A percentile compares a stretch with the other conserved stretches of the same genome.
Evolutionary conservation across 192 early-diverging fungal genomes (phyloP).

Genomic region (Obelidium mucronatum): DNA sequence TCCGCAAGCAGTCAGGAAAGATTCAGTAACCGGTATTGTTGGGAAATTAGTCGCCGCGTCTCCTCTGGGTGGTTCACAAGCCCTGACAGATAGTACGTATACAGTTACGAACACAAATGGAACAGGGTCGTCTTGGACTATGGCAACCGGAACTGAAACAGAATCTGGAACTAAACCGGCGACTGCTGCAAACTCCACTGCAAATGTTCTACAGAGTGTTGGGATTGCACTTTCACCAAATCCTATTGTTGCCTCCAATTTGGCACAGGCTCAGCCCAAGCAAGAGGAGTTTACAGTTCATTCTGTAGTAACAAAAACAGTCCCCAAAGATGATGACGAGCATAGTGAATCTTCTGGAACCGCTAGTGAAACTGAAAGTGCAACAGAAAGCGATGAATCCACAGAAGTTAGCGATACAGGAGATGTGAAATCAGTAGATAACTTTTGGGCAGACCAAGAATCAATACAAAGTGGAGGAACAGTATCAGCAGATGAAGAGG

Average conservation of each 20-base stretch:
- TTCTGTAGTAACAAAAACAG: not conserved
- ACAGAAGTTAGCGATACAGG: not conserved
- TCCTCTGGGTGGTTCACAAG: not conserved
- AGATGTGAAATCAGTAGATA: conserved; percentile 7
- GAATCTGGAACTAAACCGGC: not conserved
- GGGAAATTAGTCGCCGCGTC: too few species aligned
- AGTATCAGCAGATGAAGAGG: conserved; percentile 22
- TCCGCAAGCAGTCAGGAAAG: too few species aligned
- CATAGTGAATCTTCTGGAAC: conserved; percentile 4
- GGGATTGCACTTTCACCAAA: too few species aligned
- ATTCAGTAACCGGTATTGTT: too few species aligned
- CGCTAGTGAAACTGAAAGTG: not conserved
- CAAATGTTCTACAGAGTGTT: not conserved
- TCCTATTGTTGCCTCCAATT: not conserved
- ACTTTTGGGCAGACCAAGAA: conserved; percentile 23
- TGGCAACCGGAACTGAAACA: not conserved
- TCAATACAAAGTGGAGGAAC: conserved; percentile 28
- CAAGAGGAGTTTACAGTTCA: not conserved
- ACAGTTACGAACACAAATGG: not conserved
- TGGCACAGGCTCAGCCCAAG: not conserved
- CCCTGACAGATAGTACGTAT: not conserved
- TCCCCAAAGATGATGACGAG: not conserved
- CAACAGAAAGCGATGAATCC: conserved; percentile 6
- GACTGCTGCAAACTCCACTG: not conserved
- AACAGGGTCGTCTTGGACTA: not conserved